phyloP scores from a whole-genome alignment of 441 rosid genomes.

The Viola pubescens region DNA sequence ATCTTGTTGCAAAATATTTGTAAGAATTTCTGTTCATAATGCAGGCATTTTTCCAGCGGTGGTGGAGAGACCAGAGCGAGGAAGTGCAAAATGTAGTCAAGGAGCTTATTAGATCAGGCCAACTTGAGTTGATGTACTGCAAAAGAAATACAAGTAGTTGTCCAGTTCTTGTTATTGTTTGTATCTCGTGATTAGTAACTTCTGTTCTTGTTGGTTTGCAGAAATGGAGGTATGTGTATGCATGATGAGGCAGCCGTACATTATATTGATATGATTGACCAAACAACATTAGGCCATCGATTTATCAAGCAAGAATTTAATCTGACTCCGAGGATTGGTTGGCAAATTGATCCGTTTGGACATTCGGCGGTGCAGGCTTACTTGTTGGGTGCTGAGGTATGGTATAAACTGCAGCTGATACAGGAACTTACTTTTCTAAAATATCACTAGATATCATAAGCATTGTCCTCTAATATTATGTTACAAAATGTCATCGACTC shows the following conservation, averaged over 20 bases:
- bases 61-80: conserved; percentile 93
- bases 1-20: neutral
- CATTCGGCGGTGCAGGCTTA: conserved; percentile 98
- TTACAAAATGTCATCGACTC: conserved; percentile 19
- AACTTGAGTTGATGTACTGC: conserved; percentile 81
- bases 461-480: conserved; percentile 4
- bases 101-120: conserved; percentile 68
- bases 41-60: conserved; percentile 96
- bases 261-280: conserved; percentile 98
- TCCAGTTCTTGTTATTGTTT: neutral
- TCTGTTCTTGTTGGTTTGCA: conserved; percentile 23
- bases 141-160: neutral
- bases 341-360: conserved; percentile 99
- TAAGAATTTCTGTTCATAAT: conserved; percentile 11
- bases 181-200: neutral
- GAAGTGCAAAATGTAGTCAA: conserved; percentile 44
- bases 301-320: conserved; percentile 73
- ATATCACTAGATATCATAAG: too few species aligned
- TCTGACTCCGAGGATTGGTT: conserved; percentile 92
- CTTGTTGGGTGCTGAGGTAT: conserved; percentile 83
- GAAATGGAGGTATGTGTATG: conserved; percentile 99
- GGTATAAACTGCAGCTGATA: neutral
- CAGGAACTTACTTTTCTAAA: too few species aligned
- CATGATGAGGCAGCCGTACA: conserved; percentile 93
- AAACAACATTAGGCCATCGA: conserved; percentile 91